Conservation (phyloP, 768 basidiomycete genomes). For the Suillus subluteus region DNA sequence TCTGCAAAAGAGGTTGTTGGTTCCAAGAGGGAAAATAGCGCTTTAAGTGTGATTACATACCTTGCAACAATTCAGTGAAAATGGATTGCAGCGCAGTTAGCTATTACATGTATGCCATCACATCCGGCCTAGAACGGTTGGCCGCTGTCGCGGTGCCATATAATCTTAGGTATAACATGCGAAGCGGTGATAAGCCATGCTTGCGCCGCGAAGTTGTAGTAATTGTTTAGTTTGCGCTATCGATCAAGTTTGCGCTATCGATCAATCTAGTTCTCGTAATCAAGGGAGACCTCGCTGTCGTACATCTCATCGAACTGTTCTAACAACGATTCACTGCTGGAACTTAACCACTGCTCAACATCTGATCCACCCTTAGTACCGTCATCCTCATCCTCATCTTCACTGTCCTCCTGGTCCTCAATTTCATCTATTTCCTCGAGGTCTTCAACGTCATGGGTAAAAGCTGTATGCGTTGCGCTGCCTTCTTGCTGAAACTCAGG, state of each 20-base stretch:
- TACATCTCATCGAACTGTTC: background rate
- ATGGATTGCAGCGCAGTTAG: background rate
- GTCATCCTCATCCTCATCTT: background rate
- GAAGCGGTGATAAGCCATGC: background rate
- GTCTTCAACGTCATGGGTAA: background rate
- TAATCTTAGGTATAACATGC: background rate
- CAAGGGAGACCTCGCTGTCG: background rate
- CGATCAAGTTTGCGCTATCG: background rate
- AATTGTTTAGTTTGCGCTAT: no score
- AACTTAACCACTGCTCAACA: background rate
- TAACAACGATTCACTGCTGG: background rate
- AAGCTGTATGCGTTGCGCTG: background rate
- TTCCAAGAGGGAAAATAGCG: no score
- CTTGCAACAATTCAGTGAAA: no score
- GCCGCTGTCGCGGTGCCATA: background rate
- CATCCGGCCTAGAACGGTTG: background rate
- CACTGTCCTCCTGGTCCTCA: background rate
- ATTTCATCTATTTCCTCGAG: background rate
- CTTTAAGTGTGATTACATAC: no score
- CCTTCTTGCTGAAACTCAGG: no score
- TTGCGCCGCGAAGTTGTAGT: background rate
- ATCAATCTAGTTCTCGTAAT: background rate
- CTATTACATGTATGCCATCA: slow-evolving; percentile 2
- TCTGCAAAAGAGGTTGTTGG: no score
- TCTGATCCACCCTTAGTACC: background rate